A percentile compares a stretch with the other conserved stretches of the same genome.
These are phyloP conservation scores for Gastrolobium bilobum DNA, from an alignment of 306 rosid genomes.

Conservation along the genomic window DNA sequence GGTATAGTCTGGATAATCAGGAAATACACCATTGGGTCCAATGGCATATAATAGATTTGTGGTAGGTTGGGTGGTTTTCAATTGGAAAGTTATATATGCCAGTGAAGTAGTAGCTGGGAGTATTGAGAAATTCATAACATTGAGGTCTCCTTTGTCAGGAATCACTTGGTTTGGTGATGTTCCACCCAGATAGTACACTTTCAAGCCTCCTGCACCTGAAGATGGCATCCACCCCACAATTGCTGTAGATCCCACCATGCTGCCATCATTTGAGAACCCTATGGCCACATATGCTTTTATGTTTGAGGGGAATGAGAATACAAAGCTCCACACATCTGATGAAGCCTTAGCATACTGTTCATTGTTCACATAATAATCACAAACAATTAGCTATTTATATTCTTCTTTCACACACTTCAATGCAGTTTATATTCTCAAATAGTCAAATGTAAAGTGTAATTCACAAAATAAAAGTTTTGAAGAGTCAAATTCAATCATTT, in stretches of 20 bases:
- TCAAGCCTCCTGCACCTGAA: not conserved
- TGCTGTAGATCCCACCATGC: constrained; percentile 48
- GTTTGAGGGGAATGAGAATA: constrained; percentile 41
- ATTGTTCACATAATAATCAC: not conserved
- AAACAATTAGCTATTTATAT: not conserved
- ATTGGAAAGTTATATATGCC: constrained; percentile 26
- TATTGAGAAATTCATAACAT: not conserved
- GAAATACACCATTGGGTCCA: constrained; percentile 45
- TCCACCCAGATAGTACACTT: constrained; percentile 32
- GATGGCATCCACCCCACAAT: constrained; percentile 41
- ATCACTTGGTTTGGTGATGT: not conserved
- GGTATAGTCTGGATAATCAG: not conserved
- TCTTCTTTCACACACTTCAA: not conserved
- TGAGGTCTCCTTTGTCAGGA: not conserved
- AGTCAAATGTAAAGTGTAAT: not conserved
- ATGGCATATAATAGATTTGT: constrained; percentile 41
- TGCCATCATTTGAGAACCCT: constrained; percentile 49
- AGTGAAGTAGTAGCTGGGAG: not conserved
- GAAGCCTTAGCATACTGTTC: constrained; percentile 46
- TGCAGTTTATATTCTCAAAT: not conserved
- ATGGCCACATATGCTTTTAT: constrained; percentile 46
- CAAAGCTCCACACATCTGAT: constrained; percentile 45
- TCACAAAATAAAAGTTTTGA: not conserved
- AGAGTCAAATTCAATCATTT: not conserved
- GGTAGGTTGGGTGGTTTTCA: constrained; percentile 40